phyloP scores from a whole-genome alignment of 257 asterid species.

The Cynanchum wilfordii region DNA sequence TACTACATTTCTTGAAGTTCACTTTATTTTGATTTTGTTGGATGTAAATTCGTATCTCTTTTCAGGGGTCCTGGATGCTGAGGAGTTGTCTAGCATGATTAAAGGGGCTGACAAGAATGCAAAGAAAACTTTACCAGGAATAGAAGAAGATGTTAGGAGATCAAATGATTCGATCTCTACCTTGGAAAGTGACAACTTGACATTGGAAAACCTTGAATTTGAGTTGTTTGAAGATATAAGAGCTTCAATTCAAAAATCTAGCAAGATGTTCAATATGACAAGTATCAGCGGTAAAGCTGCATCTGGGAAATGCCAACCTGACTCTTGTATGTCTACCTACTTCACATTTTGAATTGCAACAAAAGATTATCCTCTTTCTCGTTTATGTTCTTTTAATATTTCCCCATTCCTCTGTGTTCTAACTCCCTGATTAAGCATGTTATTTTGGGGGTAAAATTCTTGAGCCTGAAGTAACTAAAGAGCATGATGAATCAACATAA shows the following conservation, averaged over 20 bases:
- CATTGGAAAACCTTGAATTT: constrained; percentile 60
- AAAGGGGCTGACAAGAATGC: constrained; percentile 45
- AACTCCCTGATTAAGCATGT: neutral
- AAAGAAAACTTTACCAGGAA: constrained; percentile 46
- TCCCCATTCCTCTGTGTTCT: neutral
- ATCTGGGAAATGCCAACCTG: constrained; percentile 24
- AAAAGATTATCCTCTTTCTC: neutral
- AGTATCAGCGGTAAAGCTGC: constrained; percentile 29
- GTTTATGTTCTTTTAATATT: neutral
- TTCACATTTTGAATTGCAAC: constrained; percentile 5
- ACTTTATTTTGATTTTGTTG: neutral
- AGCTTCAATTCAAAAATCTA: constrained; percentile 97
- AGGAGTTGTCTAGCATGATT: constrained; percentile 73
- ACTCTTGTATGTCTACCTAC: constrained; percentile 53
- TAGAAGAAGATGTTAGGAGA: constrained; percentile 66
- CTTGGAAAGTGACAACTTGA: constrained; percentile 62
- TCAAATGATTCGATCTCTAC: constrained; percentile 80
- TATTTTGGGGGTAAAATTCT: neutral
- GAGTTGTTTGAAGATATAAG: constrained; percentile 88
- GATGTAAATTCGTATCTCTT: constrained; percentile 9
- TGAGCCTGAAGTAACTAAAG: neutral
- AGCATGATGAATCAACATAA: neutral
- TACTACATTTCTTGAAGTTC: neutral
- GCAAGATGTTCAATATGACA: constrained; percentile 33
- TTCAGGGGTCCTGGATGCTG: constrained; percentile 81